phyloP scores from a whole-genome alignment of 257 asterid genomes.

The Solanum bulbocastanum region DNA sequence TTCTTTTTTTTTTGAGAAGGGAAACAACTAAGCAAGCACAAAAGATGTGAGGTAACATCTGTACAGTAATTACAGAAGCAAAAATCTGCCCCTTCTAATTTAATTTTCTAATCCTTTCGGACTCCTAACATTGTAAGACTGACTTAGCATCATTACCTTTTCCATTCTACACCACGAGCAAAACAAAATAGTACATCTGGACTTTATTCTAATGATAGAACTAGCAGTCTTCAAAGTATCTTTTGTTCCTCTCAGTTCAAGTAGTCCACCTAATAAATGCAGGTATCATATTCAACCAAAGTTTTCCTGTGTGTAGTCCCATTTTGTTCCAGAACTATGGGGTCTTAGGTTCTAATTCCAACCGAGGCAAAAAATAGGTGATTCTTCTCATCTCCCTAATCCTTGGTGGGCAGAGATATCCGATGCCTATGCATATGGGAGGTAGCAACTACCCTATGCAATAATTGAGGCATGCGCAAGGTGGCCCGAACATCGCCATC shows the following conservation, averaged over 20 bases:
- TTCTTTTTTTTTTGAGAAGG: not conserved
- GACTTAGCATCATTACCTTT: not conserved
- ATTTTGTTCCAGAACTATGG: not conserved
- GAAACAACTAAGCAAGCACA: not conserved
- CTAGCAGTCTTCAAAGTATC: not conserved
- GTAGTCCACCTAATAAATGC: not conserved
- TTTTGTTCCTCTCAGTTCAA: not conserved
- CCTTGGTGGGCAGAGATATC: not conserved
- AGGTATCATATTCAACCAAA: not conserved
- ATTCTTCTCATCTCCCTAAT: not conserved
- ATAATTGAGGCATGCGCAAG: not conserved
- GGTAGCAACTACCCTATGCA: not conserved
- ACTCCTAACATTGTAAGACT: not conserved
- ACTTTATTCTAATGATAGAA: not conserved
- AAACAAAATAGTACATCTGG: not conserved
- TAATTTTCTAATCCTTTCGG: not conserved
- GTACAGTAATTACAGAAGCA: not conserved
- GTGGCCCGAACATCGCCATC: not conserved
- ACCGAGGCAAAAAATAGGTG: not conserved
- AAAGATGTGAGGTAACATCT: not conserved
- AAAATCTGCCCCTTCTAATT: not conserved
- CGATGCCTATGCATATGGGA: not conserved
- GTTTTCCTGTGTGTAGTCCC: not conserved
- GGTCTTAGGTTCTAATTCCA: not conserved
- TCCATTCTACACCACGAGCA: not conserved